phyloP scores from a whole-genome alignment of 148 eudicot species.

The Pharnaceum exiguum region DNA sequence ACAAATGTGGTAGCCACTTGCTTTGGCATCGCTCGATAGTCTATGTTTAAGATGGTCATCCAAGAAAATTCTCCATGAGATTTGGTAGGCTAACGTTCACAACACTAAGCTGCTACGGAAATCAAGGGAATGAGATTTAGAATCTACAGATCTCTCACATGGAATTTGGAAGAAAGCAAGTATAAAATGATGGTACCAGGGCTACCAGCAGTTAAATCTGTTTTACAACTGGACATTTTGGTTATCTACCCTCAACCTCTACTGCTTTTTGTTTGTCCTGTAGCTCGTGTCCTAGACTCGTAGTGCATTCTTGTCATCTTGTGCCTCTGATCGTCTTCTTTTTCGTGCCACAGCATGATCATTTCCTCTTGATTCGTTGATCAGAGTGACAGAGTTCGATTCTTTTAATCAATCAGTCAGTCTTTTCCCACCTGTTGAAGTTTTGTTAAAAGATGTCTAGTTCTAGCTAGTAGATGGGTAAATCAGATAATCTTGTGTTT shows the following conservation, averaged over 20 bases:
- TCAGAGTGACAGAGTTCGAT: too few relatives aligned
- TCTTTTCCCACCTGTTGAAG: too few relatives aligned
- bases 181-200: background rate
- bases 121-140: background rate
- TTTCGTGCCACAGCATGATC: too few relatives aligned
- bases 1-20: too few relatives aligned
- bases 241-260: conserved; percentile 22
- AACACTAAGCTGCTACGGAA: background rate
- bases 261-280: conserved; percentile 4
- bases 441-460: too few relatives aligned
- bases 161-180: background rate
- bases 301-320: background rate
- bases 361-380: too few relatives aligned
- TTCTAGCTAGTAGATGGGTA: too few relatives aligned
- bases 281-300: background rate
- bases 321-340: background rate
- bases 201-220: conserved; percentile 1
- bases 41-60: too few relatives aligned
- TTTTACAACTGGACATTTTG: conserved; percentile 11
- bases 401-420: too few relatives aligned
- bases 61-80: background rate
- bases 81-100: conserved; percentile 13
- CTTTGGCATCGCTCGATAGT: too few relatives aligned
- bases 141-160: background rate
- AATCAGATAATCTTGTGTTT: too few relatives aligned